Base-by-base conservation (phyloP, 2,329 filamentous ascomycete species). In the Epichloe hybrida region DNA sequence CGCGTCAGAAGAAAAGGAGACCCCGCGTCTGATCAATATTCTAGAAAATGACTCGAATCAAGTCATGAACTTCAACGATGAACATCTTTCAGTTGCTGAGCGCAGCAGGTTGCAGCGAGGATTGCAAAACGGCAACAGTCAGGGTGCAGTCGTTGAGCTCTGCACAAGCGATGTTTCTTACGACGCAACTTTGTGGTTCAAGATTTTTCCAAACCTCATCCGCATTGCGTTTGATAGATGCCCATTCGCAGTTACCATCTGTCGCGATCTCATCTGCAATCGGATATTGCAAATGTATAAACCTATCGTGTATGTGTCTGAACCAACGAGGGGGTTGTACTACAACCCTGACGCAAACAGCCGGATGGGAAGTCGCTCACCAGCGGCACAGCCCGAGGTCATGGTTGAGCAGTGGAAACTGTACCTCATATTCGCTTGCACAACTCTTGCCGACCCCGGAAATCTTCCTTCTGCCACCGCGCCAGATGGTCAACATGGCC, bases 351-450 rank as follows among this genome's bases (percentile, higher is more conserved):
- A 83, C 46, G 70, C 76, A 6, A 72, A 73, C 31, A 82, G 71
- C 31, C 71, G 76, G 21, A 64, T 71, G 21, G 66, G 69, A 1
- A 69, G 66, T 57, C 73, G 80, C 62, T 78, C 76, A 53, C 81
- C 77, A 52, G 84, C 81, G 3, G 83, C 84, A 1, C 85, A 89
- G 17, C 86, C 90, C 0, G 89, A 95, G 59, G 81, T 95, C 21
- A 75, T 96, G 52, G 81, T 98, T 52, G 94, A 97, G 66, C 93
- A 98, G 64, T 98, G 91, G 91, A 97, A 96, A 67, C 73, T 97
- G 2, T 97, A 97, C 64, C 75, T 98, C 27, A 90, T 96, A 50
- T 96, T 98, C 69, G 93, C 91, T 9, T 98, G 94, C 67, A 95
- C 91, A 9, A 97, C 93, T 0, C 74, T 98, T 51, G 90, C 87